These are phyloP conservation scores for Moniliophthora roreri DNA, from an alignment of 1,284 basidiomycete species.

Conservation along the genomic window DNA sequence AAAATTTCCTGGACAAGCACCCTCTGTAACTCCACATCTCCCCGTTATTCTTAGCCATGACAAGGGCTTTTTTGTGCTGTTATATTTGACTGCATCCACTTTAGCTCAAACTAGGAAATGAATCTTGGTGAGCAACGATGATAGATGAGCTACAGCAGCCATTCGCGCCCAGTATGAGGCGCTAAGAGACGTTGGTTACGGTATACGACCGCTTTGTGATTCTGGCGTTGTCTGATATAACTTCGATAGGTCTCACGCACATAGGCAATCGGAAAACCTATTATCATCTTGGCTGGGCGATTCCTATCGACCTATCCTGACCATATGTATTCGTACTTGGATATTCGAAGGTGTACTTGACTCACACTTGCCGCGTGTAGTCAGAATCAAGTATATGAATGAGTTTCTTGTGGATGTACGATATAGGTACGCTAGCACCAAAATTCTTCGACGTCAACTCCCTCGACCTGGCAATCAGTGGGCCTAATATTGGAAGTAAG, in stretches of 20 bases:
- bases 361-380: constrained; percentile 19
- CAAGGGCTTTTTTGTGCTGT: not conserved
- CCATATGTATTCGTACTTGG: constrained; percentile 28
- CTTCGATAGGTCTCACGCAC: no score
- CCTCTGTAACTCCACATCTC: no score
- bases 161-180: constrained; percentile 39
- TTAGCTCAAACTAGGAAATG: not conserved
- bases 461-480: constrained; percentile 52
- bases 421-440: constrained; percentile 47
- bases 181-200: constrained; percentile 35
- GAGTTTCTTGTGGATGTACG: constrained; percentile 45
- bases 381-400: constrained; percentile 42
- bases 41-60: constrained; percentile 1
- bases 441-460: constrained; percentile 34
- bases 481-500: constrained; percentile 52
- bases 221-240: no score
- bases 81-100: not conserved
- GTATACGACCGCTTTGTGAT: constrained; percentile 29
- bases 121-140: constrained; percentile 24
- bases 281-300: constrained; percentile 28
- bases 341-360: not conserved
- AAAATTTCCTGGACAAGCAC: no score
- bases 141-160: constrained; percentile 42
- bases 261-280: no score
- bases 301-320: constrained; percentile 42